Percentiles rank a stretch among this genome's conserved stretches.
phyloP scores from a whole-genome alignment of 768 basidiomycete species.

The Termitomyces sp. region DNA sequence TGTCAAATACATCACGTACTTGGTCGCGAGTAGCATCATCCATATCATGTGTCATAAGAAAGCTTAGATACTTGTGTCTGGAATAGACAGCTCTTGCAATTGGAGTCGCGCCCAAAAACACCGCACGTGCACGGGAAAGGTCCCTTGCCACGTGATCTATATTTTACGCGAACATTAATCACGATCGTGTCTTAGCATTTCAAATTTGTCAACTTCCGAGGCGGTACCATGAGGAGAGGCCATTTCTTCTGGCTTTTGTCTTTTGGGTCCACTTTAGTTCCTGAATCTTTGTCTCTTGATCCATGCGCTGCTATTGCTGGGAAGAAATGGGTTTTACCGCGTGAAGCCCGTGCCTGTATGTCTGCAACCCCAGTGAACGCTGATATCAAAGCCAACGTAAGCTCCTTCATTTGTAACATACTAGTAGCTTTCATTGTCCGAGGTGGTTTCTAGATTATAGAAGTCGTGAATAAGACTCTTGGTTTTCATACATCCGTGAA shows the following conservation, averaged over 20 bases:
- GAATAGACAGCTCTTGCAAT: not conserved
- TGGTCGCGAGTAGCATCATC: slow-evolving; percentile 12
- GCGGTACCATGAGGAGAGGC: not conserved
- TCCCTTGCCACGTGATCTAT: not conserved
- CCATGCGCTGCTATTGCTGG: slow-evolving; percentile 50
- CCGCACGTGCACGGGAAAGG: no score
- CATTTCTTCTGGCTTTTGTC: slow-evolving; percentile 1
- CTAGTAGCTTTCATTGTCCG: not conserved
- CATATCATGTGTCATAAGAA: not conserved
- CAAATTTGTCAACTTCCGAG: not conserved
- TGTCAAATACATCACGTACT: slow-evolving; percentile 35
- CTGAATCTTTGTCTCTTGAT: slow-evolving; percentile 20
- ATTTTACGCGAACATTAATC: not conserved
- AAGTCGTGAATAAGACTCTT: slow-evolving; percentile 53
- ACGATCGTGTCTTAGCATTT: not conserved
- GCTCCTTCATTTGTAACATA: slow-evolving; percentile 18
- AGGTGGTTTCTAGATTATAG: slow-evolving; percentile 36
- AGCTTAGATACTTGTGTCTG: not conserved
- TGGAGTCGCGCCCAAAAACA: not conserved
- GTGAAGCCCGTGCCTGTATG: slow-evolving; percentile 46
- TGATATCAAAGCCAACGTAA: slow-evolving; percentile 45
- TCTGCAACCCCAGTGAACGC: slow-evolving; percentile 42
- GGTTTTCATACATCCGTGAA: slow-evolving; percentile 60
- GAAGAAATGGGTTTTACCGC: slow-evolving; percentile 49
- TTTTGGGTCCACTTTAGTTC: not conserved